A percentile compares a stretch with the other conserved stretches of the same genome.
Evolutionary conservation across 2,329 filamentous ascomycete species (phyloP).

Genomic region (Fusarium goolgardi): DNA sequence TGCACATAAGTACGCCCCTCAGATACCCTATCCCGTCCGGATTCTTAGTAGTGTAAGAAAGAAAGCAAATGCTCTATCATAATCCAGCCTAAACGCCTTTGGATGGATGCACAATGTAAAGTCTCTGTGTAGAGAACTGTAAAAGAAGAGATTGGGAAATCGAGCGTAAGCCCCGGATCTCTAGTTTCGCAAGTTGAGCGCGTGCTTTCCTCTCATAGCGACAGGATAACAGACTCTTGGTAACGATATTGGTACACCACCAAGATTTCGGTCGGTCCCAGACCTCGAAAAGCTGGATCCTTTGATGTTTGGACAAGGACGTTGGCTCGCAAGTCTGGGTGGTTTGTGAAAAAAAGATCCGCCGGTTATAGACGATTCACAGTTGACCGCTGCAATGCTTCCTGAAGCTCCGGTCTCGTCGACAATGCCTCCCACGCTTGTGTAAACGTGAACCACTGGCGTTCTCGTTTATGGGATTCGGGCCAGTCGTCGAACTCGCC

Average conservation of each 20-base stretch:
- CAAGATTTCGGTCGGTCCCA: not conserved
- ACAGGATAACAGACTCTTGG: conserved; percentile 3
- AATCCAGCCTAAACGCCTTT: conserved; percentile 50
- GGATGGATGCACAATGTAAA: conserved; percentile 43
- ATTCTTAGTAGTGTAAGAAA: conserved; percentile 41
- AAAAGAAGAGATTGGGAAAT: conserved; percentile 22
- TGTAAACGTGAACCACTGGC: conserved; percentile 88
- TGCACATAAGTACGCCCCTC: conserved; percentile 42
- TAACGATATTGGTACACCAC: not conserved
- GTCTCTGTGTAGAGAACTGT: conserved; percentile 37
- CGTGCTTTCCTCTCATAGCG: conserved; percentile 30
- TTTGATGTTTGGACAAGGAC: not conserved
- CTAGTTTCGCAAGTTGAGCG: conserved; percentile 10
- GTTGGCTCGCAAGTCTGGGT: not conserved
- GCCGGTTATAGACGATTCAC: conserved; percentile 60
- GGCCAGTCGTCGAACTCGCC: conserved; percentile 91
- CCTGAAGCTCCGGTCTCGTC: conserved; percentile 84
- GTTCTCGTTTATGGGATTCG: conserved; percentile 89
- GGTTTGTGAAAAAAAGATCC: conserved; percentile 8
- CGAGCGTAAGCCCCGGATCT: conserved; percentile 8
- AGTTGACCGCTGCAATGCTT: conserved; percentile 85
- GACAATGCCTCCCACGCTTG: conserved; percentile 83
- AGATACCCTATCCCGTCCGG: conserved; percentile 36
- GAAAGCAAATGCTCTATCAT: conserved; percentile 48
- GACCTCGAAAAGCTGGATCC: not conserved